Percentiles rank a stretch among this genome's conserved stretches.
Conservation (phyloP, 768 basidiomycete species). For the Mycena vulgaris region DNA sequence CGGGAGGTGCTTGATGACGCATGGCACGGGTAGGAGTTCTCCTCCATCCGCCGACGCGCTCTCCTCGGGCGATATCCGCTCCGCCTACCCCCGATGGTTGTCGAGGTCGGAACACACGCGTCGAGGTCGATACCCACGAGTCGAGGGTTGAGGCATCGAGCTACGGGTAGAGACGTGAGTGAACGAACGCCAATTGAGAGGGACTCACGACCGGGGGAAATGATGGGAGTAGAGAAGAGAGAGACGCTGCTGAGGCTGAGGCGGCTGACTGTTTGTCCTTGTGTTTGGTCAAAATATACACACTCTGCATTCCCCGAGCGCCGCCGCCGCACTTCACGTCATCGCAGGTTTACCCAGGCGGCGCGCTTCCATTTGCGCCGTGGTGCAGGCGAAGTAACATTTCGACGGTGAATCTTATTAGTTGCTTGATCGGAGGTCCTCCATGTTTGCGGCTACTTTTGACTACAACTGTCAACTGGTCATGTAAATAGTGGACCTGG, state of each 20-base stretch:
- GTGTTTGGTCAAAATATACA: background rate
- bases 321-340: too few species aligned
- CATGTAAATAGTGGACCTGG: too few species aligned
- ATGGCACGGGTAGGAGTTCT: constrained; percentile 14
- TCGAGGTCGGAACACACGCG: background rate
- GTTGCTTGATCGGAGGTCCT: too few species aligned
- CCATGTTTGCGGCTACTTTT: too few species aligned
- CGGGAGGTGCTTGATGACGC: constrained; percentile 19
- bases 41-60: constrained; percentile 16
- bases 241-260: background rate
- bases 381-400: too few species aligned
- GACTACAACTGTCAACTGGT: too few species aligned
- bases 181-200: background rate
- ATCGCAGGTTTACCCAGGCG: too few species aligned
- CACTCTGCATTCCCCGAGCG: too few species aligned
- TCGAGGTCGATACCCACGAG: background rate
- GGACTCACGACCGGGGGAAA: background rate
- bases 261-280: background rate
- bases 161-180: background rate
- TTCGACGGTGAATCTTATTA: too few species aligned
- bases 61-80: constrained; percentile 4
- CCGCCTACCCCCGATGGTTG: background rate
- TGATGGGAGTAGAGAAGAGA: background rate
- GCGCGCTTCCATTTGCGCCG: too few species aligned
- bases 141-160: background rate